phyloP scores from a whole-genome alignment of 305 asterid species.

The Fraxinus platypoda region DNA sequence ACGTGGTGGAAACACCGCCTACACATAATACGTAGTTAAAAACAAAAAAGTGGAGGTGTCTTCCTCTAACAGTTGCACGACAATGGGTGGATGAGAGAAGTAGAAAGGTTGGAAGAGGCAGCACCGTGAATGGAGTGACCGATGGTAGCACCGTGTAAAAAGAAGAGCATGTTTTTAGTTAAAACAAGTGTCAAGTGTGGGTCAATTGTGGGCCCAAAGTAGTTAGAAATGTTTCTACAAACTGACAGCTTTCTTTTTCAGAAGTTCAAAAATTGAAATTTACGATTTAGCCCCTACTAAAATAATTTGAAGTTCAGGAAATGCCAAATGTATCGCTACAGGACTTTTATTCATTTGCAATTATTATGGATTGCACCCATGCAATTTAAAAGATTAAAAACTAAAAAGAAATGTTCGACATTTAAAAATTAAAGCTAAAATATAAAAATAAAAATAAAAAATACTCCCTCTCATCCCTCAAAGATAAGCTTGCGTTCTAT shows the following conservation, averaged over 20 bases:
- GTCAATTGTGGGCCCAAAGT: neutral
- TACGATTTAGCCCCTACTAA: neutral
- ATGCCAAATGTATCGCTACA: neutral
- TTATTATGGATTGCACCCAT: neutral
- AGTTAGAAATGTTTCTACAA: neutral
- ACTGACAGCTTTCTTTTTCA: neutral
- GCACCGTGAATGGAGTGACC: neutral
- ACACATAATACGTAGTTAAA: no score
- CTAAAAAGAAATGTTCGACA: neutral
- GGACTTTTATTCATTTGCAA: neutral
- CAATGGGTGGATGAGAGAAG: neutral
- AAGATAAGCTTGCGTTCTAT: no score
- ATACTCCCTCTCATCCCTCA: no score
- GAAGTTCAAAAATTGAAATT: no score
- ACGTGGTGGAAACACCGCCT: no score
- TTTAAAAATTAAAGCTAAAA: no score
- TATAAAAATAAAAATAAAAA: no score
- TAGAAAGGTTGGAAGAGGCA: neutral
- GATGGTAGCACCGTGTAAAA: neutral
- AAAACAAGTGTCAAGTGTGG: no score
- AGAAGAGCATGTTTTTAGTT: neutral
- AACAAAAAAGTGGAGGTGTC: neutral
- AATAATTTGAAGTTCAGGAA: neutral
- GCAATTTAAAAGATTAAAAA: neutral
- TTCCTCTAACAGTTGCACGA: neutral